A percentile compares a stretch with the other conserved stretches of the same genome.
Evolutionary conservation across 208 protist genomes (phyloP).

Genomic region (Histomonas meleagridis): DNA sequence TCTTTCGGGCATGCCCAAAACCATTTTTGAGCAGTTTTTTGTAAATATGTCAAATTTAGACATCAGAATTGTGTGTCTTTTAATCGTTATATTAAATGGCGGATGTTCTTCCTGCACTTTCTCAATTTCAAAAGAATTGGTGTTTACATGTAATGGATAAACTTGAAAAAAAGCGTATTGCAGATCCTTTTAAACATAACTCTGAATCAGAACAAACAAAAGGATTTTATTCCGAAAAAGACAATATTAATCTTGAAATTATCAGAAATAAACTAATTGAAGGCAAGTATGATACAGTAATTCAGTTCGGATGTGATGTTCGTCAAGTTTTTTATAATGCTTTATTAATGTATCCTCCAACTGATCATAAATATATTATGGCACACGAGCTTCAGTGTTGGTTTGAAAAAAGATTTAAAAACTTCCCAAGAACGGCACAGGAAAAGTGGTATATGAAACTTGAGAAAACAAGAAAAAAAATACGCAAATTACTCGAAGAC

Average conservation of each 20-base stretch:
- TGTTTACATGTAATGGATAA: background rate
- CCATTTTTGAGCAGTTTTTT: too few relatives aligned
- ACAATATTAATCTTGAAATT: background rate
- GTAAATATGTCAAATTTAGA: too few relatives aligned
- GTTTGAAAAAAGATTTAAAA: background rate
- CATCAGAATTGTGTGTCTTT: too few relatives aligned
- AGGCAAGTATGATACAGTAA: background rate
- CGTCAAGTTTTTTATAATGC: background rate
- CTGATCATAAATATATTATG: background rate
- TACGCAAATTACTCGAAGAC: background rate
- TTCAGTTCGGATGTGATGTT: background rate
- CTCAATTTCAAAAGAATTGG: background rate
- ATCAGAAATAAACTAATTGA: background rate
- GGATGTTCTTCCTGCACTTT: too few relatives aligned
- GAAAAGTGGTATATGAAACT: background rate
- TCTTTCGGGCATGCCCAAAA: too few relatives aligned
- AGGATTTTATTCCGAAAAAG: background rate
- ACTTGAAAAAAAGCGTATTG: background rate
- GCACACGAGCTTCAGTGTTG: background rate
- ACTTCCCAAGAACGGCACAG: background rate
- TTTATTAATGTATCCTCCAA: background rate
- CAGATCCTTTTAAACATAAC: background rate
- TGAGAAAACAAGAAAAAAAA: background rate
- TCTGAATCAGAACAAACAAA: background rate
- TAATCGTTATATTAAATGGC: too few relatives aligned